phyloP scores from a whole-genome alignment of 805 yeast species.

The Yarrowia phangngaensis region DNA sequence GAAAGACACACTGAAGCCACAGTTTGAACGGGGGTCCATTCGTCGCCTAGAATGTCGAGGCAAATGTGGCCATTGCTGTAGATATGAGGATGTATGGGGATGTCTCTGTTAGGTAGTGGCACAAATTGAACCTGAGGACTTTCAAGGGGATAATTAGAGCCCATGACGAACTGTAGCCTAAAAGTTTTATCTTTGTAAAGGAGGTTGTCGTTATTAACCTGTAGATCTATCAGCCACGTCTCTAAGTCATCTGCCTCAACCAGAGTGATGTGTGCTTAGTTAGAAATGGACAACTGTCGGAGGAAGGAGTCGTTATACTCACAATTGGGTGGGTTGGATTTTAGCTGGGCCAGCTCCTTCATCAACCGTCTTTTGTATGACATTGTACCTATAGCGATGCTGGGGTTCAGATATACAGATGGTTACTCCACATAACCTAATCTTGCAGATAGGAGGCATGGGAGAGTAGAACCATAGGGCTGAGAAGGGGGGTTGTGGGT shows the following conservation, averaged over 20 bases:
- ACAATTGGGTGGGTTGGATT: slow-evolving; percentile 10
- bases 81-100: slow-evolving; percentile 72
- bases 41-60: slow-evolving; percentile 57
- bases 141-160: slow-evolving; percentile 52
- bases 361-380: slow-evolving; percentile 12
- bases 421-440: too few relatives aligned
- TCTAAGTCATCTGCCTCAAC: slow-evolving; percentile 39
- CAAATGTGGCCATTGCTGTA: slow-evolving; percentile 80
- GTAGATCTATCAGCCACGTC: slow-evolving; percentile 42
- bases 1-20: slow-evolving; percentile 44
- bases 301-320: slow-evolving; percentile 1
- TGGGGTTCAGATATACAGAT: too few relatives aligned
- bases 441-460: too few relatives aligned
- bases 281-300: not conserved
- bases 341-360: slow-evolving; percentile 15
- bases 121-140: slow-evolving; percentile 57
- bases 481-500: too few relatives aligned
- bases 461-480: too few relatives aligned
- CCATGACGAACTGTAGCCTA: slow-evolving; percentile 46
- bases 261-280: slow-evolving; percentile 33
- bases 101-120: slow-evolving; percentile 33
- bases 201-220: slow-evolving; percentile 40
- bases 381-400: slow-evolving; percentile 1
- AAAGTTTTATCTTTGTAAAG: slow-evolving; percentile 43
- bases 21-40: slow-evolving; percentile 64